phyloP scores from a whole-genome alignment of 257 asterid species.

The Nicotiana benthamiana region DNA sequence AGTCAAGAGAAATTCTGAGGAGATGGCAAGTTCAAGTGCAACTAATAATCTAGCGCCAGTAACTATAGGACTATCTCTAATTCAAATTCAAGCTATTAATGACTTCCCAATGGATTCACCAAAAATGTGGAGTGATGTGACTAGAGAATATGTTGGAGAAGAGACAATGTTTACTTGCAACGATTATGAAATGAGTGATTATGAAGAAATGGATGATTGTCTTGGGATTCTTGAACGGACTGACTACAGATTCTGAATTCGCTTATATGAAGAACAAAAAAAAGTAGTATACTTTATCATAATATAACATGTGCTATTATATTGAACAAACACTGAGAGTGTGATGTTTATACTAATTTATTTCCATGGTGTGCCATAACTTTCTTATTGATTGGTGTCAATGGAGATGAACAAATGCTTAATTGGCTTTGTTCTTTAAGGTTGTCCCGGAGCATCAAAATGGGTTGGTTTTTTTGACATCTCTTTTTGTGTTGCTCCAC shows the following conservation, averaged over 20 bases:
- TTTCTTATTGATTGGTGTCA: background rate
- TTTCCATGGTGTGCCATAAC: background rate
- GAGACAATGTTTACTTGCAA: background rate
- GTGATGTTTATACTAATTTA: background rate
- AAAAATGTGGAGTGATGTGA: slow-evolving; percentile 9
- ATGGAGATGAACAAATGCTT: background rate
- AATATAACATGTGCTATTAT: background rate
- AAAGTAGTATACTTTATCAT: background rate
- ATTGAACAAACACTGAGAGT: background rate
- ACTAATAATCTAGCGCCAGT: slow-evolving; percentile 4
- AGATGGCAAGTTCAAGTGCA: background rate
- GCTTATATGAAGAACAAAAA: background rate
- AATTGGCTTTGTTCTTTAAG: background rate
- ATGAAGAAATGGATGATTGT: slow-evolving; percentile 20
- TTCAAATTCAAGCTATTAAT: slow-evolving; percentile 29
- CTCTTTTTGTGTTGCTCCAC: background rate
- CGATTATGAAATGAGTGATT: slow-evolving; percentile 8
- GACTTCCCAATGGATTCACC: slow-evolving; percentile 38
- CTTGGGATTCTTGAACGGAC: slow-evolving; percentile 14
- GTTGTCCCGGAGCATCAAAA: background rate
- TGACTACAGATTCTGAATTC: background rate
- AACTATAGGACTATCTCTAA: slow-evolving; percentile 24
- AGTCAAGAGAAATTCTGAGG: background rate
- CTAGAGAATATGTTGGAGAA: background rate
- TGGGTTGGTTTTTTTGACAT: background rate